phyloP scores from a whole-genome alignment of 108 stramenopile species.

The Bacterosira constricta region DNA sequence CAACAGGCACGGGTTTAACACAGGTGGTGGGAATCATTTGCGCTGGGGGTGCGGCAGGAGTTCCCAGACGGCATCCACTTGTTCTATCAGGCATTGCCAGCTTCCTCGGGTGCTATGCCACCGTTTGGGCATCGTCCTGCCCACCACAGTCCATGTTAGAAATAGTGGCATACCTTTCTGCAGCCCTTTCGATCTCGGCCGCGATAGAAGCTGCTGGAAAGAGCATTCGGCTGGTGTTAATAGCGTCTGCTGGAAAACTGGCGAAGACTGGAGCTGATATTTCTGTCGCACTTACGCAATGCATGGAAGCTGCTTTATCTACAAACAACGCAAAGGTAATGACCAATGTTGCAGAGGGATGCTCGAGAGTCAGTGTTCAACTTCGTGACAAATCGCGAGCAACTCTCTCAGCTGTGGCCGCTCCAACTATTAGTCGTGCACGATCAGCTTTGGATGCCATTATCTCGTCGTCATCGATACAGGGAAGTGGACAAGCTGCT shows the following conservation, averaged over 20 bases:
- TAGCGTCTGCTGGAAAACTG: conserved; percentile 11
- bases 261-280: conserved; percentile 20
- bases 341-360: conserved; percentile 57
- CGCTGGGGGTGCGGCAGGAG: neutral
- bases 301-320: conserved; percentile 52
- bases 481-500: conserved; percentile 24
- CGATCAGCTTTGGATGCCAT: conserved; percentile 35
- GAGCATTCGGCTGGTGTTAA: conserved; percentile 4
- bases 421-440: conserved; percentile 36
- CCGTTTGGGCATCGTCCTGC: conserved; percentile 51
- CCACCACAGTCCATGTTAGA: conserved; percentile 43
- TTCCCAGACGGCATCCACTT: conserved; percentile 17
- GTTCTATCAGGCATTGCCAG: conserved; percentile 38
- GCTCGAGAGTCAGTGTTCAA: conserved; percentile 46
- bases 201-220: conserved; percentile 29
- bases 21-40: conserved; percentile 37
- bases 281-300: conserved; percentile 13
- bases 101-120: conserved; percentile 55
- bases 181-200: neutral
- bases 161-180: conserved; percentile 38
- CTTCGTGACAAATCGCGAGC: conserved; percentile 23
- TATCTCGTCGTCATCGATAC: neutral
- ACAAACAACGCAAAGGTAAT: conserved; percentile 48
- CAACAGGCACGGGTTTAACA: conserved; percentile 39
- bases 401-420: conserved; percentile 20